phyloP scores from a whole-genome alignment of 768 basidiomycete genomes.

The Ephemerocybe angulata region DNA sequence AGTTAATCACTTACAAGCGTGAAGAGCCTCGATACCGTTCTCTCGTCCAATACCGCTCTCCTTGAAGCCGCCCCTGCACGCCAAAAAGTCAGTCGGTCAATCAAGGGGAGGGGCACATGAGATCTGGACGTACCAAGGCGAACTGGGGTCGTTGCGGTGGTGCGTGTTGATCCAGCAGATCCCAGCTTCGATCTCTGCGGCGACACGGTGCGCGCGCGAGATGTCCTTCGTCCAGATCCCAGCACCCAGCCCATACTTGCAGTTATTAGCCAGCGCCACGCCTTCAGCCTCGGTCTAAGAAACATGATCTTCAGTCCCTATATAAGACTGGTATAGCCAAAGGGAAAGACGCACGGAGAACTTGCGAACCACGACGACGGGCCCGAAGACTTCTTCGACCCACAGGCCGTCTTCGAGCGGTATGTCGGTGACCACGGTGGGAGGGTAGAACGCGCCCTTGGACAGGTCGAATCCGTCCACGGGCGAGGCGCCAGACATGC shows the following conservation, averaged over 20 bases:
- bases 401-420: constrained; percentile 59
- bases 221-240: constrained; percentile 78
- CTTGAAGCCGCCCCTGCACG: constrained; percentile 80
- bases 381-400: constrained; percentile 84
- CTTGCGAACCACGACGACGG: constrained; percentile 66
- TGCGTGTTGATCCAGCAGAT: constrained; percentile 88
- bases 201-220: constrained; percentile 71
- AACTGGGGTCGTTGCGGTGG: constrained; percentile 86
- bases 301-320: neutral
- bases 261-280: constrained; percentile 65
- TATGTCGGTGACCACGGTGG: constrained; percentile 68
- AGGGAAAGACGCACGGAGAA: constrained; percentile 28
- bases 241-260: constrained; percentile 77
- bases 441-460: constrained; percentile 72
- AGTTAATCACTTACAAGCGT: constrained; percentile 76
- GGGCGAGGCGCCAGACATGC: constrained; percentile 57
- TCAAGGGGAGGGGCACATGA: neutral
- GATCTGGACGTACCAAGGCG: constrained; percentile 55
- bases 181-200: constrained; percentile 67
- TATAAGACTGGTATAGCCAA: no score
- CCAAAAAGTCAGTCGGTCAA: neutral
- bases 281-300: constrained; percentile 61
- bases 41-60: constrained; percentile 85
- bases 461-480: constrained; percentile 74
- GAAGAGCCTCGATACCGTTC: constrained; percentile 78